These are phyloP conservation scores for Nidula microcarpa DNA, from an alignment of 768 basidiomycete genomes.

Conservation along the genomic window DNA sequence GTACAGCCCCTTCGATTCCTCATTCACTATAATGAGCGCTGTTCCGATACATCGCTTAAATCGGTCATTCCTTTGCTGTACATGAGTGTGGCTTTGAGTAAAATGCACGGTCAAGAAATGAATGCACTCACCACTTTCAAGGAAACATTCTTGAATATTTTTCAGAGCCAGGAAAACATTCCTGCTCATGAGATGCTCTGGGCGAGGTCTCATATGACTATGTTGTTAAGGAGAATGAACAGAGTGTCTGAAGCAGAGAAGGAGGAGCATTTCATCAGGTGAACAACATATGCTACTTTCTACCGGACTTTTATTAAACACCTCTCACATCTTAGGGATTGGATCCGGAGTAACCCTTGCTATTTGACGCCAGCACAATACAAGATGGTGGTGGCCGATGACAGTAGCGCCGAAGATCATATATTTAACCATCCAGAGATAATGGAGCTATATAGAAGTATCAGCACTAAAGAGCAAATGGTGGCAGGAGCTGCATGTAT, in stretches of 20 bases:
- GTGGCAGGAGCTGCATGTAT: background rate
- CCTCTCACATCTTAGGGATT: background rate
- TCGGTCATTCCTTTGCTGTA: constrained; percentile 5
- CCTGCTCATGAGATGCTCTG: background rate
- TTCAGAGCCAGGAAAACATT: background rate
- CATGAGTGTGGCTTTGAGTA: constrained; percentile 6
- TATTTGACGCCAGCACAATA: background rate
- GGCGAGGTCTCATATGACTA: constrained; percentile 1
- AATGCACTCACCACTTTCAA: constrained; percentile 5
- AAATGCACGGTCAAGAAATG: constrained; percentile 5
- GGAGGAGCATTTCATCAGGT: constrained; percentile 1
- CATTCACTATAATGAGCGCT: constrained; percentile 1
- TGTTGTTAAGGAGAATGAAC: background rate
- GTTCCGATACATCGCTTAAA: background rate
- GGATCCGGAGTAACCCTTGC: background rate
- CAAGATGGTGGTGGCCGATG: background rate
- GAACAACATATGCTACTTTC: background rate
- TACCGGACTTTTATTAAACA: background rate
- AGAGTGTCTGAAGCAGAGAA: background rate
- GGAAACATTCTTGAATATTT: constrained; percentile 1
- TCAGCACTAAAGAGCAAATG: background rate
- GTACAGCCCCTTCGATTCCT: constrained; percentile 5
- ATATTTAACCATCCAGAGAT: background rate
- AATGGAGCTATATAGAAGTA: background rate
- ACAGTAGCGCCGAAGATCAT: background rate